Evolutionary conservation across 257 asterid genomes (phyloP).

Genomic region (Henckelia pumila): DNA sequence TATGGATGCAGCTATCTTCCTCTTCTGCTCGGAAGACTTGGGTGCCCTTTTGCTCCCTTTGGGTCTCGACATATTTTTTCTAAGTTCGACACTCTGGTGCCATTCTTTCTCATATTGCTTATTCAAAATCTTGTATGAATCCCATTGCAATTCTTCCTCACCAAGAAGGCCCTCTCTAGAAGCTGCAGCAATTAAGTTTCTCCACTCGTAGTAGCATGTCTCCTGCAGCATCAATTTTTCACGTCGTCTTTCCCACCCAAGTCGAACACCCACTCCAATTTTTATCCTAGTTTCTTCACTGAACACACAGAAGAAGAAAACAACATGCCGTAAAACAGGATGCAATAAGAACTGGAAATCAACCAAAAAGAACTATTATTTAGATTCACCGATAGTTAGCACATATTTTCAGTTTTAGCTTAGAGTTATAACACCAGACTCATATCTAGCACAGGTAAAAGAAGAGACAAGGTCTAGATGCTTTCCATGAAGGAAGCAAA

Average conservation of each 20-base stretch:
- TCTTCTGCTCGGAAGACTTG: conserved; percentile 85
- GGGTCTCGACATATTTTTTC: conserved; percentile 41
- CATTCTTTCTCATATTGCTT: conserved; percentile 65
- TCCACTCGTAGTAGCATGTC: conserved; percentile 75
- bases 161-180: conserved; percentile 65
- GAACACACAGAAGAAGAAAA: conserved; percentile 21
- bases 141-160: conserved; percentile 80
- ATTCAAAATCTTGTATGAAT: conserved; percentile 56
- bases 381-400: not conserved
- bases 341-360: not conserved
- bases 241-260: conserved; percentile 90
- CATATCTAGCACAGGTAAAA: too few relatives aligned
- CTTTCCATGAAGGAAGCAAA: too few relatives aligned
- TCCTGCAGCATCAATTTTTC: conserved; percentile 70
- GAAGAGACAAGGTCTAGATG: not conserved
- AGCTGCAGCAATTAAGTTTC: conserved; percentile 70
- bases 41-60: conserved; percentile 90
- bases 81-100: conserved; percentile 60
- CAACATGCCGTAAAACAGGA: conserved; percentile 1
- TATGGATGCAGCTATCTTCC: conserved; percentile 81
- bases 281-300: conserved; percentile 76
- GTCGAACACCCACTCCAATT: conserved; percentile 80
- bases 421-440: not conserved
- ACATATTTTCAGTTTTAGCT: not conserved
- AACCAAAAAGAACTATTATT: not conserved